These are phyloP conservation scores for Tausonia pullulans DNA, from an alignment of 1,284 basidiomycete genomes.

Conservation along the genomic window DNA sequence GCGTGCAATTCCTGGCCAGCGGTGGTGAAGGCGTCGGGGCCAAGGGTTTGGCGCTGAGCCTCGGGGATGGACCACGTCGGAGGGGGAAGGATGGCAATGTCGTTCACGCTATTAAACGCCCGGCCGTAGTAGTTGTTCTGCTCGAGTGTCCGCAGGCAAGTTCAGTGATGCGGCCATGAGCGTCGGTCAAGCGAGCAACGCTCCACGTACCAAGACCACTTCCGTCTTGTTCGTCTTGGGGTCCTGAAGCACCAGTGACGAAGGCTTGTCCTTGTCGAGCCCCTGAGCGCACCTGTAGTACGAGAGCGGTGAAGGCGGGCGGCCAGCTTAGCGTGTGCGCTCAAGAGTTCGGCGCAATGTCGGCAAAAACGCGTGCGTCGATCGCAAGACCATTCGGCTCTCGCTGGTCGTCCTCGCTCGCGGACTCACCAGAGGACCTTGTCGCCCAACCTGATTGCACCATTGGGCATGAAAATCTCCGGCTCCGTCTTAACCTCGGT, in stretches of 20 bases:
- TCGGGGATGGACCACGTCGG: not conserved
- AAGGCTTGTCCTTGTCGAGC: not conserved
- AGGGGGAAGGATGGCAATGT: slow-evolving; percentile 1
- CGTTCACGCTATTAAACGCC: slow-evolving; percentile 1
- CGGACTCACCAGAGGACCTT: not conserved
- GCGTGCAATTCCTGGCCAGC: not conserved
- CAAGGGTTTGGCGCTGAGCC: not conserved
- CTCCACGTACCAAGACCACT: too few relatives aligned
- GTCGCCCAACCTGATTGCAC: not conserved
- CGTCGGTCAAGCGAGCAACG: too few relatives aligned
- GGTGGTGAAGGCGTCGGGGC: not conserved
- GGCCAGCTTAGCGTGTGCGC: too few relatives aligned
- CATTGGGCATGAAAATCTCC: too few relatives aligned
- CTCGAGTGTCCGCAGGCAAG: too few relatives aligned
- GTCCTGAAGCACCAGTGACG: not conserved
- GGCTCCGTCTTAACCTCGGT: not conserved
- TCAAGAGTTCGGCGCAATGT: too few relatives aligned
- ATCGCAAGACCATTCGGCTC: too few relatives aligned
- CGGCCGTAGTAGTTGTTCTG: slow-evolving; percentile 7
- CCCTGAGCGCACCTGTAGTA: slow-evolving; percentile 1
- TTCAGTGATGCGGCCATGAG: too few relatives aligned
- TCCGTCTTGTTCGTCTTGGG: not conserved
- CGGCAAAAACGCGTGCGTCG: too few relatives aligned
- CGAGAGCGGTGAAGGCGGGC: too few relatives aligned
- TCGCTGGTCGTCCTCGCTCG: too few relatives aligned